A percentile compares a stretch with the other conserved stretches of the same genome.
phyloP scores from a whole-genome alignment of 2,329 filamentous ascomycete species.

The Penicillium sp. region DNA sequence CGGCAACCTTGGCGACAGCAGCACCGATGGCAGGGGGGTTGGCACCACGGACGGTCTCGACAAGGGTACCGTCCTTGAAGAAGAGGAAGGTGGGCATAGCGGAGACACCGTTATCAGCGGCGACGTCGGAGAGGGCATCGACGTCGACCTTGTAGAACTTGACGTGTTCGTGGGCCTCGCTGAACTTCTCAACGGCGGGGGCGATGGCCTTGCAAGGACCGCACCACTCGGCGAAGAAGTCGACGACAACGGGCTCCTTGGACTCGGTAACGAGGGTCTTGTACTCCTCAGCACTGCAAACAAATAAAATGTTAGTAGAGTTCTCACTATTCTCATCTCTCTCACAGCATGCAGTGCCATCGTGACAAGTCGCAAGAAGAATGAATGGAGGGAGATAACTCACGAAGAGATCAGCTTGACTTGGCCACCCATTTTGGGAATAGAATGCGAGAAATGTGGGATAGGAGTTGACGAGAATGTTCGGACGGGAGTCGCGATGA shows the following conservation, averaged over 20 bases:
- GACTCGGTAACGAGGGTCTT: slow-evolving; percentile 48
- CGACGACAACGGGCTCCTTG: slow-evolving; percentile 69
- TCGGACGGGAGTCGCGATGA: slow-evolving; percentile 6
- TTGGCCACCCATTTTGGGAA: slow-evolving; percentile 24
- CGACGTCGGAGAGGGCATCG: slow-evolving; percentile 73
- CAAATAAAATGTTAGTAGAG: not conserved
- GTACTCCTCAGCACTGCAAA: slow-evolving; percentile 60
- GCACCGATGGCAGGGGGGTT: slow-evolving; percentile 68
- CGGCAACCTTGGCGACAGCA: slow-evolving; percentile 24
- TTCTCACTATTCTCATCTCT: not conserved
- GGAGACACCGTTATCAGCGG: slow-evolving; percentile 74
- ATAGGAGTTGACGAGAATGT: slow-evolving; percentile 19
- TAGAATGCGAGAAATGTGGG: slow-evolving; percentile 17
- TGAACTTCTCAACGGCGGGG: slow-evolving; percentile 68
- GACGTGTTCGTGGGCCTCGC: slow-evolving; percentile 57
- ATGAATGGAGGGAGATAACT: slow-evolving; percentile 3
- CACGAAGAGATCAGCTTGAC: slow-evolving; percentile 21
- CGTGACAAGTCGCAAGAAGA: not conserved
- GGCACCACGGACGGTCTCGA: slow-evolving; percentile 74
- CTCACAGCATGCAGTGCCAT: not conserved
- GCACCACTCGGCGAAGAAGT: slow-evolving; percentile 90
- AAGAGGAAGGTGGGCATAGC: slow-evolving; percentile 92
- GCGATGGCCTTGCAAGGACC: slow-evolving; percentile 92
- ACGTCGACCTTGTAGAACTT: slow-evolving; percentile 91
- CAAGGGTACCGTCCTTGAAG: slow-evolving; percentile 77